phyloP scores from a whole-genome alignment of 2,329 filamentous ascomycete species.

The Aspergillus transmontanensis region DNA sequence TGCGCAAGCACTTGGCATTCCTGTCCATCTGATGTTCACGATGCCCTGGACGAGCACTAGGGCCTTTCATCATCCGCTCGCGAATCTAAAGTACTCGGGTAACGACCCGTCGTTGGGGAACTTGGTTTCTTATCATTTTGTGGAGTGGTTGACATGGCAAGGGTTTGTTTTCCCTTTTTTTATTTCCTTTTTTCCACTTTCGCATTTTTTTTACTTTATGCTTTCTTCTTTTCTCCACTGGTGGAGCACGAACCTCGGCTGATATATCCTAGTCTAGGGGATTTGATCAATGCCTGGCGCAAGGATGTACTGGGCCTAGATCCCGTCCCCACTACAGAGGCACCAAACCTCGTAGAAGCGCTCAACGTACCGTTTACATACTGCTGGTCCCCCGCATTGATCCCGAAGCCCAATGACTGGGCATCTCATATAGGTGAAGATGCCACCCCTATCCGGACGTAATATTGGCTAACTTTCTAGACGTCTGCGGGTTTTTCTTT shows the following conservation, averaged over 20 bases:
- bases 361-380: constrained; percentile 47
- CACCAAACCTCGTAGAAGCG: constrained; percentile 36
- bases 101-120: constrained; percentile 39
- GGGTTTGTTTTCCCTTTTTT: constrained; percentile 31
- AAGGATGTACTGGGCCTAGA: constrained; percentile 42
- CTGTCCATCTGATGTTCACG: constrained; percentile 55
- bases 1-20: constrained; percentile 52
- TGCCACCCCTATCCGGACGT: background rate
- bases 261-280: constrained; percentile 36
- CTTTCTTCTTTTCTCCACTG: background rate
- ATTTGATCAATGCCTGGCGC: constrained; percentile 51
- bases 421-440: constrained; percentile 34
- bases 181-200: background rate
- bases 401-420: constrained; percentile 47
- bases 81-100: constrained; percentile 44
- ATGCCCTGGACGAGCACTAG: constrained; percentile 53
- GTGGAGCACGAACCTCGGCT: background rate
- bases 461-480: constrained; percentile 8
- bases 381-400: constrained; percentile 47
- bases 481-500: constrained; percentile 52
- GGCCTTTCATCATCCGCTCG: constrained; percentile 52
- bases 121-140: constrained; percentile 50
- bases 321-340: constrained; percentile 37
- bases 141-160: constrained; percentile 54
- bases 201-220: background rate